Percentiles rank a stretch among this genome's conserved stretches.
These are phyloP conservation scores for Radiomyces spectabilis DNA, from an alignment of 192 early-diverging fungal species.

Conservation along the genomic window DNA sequence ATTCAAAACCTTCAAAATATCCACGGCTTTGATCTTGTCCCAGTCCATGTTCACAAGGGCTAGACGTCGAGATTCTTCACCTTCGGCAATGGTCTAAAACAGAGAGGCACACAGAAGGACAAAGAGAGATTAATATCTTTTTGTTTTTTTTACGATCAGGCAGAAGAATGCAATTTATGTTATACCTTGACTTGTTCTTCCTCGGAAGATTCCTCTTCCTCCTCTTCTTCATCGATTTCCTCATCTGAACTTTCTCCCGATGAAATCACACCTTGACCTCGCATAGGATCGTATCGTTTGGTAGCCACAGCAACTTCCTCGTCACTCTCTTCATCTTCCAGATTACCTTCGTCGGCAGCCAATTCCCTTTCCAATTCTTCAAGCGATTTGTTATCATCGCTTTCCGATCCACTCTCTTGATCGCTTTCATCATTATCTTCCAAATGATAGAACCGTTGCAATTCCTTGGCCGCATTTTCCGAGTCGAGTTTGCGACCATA, in stretches of 20 bases:
- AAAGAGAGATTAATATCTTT: slow-evolving; percentile 3
- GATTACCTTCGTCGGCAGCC: slow-evolving; percentile 28
- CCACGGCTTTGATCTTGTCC: slow-evolving; percentile 83
- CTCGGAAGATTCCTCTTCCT: slow-evolving; percentile 21
- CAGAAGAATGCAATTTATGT: slow-evolving; percentile 18
- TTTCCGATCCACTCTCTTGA: too few relatives aligned
- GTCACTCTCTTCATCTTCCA: slow-evolving; percentile 30
- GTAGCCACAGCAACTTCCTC: slow-evolving; percentile 24
- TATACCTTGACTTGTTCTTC: slow-evolving; percentile 12
- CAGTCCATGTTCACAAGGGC: slow-evolving; percentile 94
- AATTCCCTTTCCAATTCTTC: slow-evolving; percentile 31
- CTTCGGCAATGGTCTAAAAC: slow-evolving; percentile 42
- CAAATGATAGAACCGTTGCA: slow-evolving; percentile 72
- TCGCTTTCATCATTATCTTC: slow-evolving; percentile 45
- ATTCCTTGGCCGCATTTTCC: slow-evolving; percentile 39
- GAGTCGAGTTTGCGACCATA: slow-evolving; percentile 58
- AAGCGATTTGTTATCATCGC: slow-evolving; percentile 21
- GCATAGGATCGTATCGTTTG: slow-evolving; percentile 57
- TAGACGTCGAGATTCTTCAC: slow-evolving; percentile 64
- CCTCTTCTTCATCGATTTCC: slow-evolving; percentile 16
- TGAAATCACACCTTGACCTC: slow-evolving; percentile 58
- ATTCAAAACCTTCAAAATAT: slow-evolving; percentile 80
- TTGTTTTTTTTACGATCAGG: background rate
- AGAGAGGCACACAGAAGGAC: too few relatives aligned
- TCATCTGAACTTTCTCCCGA: slow-evolving; percentile 2